Evolutionary conservation across 2,329 filamentous ascomycete species (phyloP).

Genomic region (Cladophialophora psammophila): DNA sequence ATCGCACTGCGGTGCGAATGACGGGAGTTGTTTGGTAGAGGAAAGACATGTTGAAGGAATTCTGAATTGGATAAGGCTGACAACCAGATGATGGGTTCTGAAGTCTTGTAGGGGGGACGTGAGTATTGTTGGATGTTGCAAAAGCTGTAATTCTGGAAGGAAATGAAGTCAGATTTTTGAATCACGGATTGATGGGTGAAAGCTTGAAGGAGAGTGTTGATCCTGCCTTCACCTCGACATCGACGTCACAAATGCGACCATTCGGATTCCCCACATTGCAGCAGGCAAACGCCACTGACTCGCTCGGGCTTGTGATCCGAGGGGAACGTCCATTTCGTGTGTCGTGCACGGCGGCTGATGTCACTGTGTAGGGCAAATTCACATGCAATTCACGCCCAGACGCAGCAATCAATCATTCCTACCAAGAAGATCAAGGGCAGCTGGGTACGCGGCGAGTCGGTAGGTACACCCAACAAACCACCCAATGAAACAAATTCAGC

Average conservation of each 20-base stretch:
- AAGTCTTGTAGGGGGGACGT: background rate
- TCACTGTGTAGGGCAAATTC: slow-evolving; percentile 28
- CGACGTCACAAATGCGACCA: slow-evolving; percentile 30
- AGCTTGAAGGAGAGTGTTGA: slow-evolving; percentile 10
- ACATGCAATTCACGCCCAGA: slow-evolving; percentile 7
- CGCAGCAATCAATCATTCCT: background rate
- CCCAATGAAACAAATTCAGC: too few relatives aligned
- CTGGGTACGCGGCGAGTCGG: too few relatives aligned
- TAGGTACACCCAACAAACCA: too few relatives aligned
- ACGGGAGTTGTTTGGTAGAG: slow-evolving; percentile 44
- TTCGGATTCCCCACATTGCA: slow-evolving; percentile 17
- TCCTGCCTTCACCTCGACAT: slow-evolving; percentile 13
- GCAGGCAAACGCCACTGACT: slow-evolving; percentile 17
- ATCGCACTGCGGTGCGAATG: slow-evolving; percentile 40
- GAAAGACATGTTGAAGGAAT: slow-evolving; percentile 46
- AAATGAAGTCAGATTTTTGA: slow-evolving; percentile 13
- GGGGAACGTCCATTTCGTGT: background rate
- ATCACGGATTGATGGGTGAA: slow-evolving; percentile 5
- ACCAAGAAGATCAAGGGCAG: background rate
- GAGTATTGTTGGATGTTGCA: background rate
- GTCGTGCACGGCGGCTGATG: slow-evolving; percentile 19
- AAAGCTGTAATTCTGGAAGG: slow-evolving; percentile 2
- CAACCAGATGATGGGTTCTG: background rate
- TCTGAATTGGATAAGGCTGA: slow-evolving; percentile 6
- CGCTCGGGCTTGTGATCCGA: slow-evolving; percentile 18